phyloP scores from a whole-genome alignment of 441 rosid species.

The Hura crepitans region DNA sequence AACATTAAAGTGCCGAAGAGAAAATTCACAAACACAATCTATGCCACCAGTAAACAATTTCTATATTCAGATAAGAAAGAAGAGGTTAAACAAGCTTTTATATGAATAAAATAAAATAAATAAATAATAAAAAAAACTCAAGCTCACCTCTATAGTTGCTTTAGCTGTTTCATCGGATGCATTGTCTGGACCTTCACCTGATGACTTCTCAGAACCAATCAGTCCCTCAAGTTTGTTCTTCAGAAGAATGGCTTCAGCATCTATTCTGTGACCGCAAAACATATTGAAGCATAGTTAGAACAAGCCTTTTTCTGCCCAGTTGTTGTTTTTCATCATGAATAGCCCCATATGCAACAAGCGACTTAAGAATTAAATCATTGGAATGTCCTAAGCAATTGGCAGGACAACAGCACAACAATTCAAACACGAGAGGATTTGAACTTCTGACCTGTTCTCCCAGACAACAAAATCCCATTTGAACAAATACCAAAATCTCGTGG shows the following conservation, averaged over 20 bases:
- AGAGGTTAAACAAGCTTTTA: not conserved
- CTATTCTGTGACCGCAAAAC: conserved; percentile 57
- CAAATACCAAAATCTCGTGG: not conserved
- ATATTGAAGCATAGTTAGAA: conserved; percentile 23
- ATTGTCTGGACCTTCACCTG: conserved; percentile 44
- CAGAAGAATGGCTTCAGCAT: conserved; percentile 68
- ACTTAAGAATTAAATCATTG: not conserved
- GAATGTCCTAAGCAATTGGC: not conserved
- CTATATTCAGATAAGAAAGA: conserved; percentile 6
- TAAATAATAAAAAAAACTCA: conserved; percentile 19
- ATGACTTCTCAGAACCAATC: conserved; percentile 32
- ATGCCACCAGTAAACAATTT: not conserved
- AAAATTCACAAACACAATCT: conserved; percentile 1
- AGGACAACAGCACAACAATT: conserved; percentile 7
- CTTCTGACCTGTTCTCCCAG: not conserved
- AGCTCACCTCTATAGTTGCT: conserved; percentile 62
- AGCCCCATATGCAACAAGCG: conserved; percentile 9
- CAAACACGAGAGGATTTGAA: conserved; percentile 11
- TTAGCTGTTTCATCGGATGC: conserved; percentile 42
- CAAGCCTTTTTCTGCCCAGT: not conserved
- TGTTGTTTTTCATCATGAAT: conserved; percentile 8
- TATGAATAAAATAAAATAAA: too few relatives aligned
- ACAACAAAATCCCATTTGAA: not conserved
- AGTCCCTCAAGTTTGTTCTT: conserved; percentile 64
- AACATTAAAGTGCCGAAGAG: not conserved